Base-by-base conservation (phyloP, 2,329 filamentous ascomycete species). In the Trichophyton schoenleinii region DNA sequence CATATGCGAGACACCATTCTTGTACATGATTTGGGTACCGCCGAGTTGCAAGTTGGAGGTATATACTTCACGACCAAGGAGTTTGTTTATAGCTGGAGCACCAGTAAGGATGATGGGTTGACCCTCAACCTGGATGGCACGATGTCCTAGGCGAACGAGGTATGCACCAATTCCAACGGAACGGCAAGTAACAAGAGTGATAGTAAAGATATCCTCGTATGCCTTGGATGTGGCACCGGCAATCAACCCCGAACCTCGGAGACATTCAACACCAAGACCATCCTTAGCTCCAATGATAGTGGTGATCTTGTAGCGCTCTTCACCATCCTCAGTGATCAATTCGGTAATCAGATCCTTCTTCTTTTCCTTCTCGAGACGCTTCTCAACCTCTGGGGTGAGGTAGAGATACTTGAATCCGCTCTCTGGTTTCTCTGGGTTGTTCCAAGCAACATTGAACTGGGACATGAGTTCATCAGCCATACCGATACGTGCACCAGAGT, bases 11-110 rank as follows among this genome's bases (percentile, higher is more conserved):
- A 99, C 94, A 84, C 94, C 94, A 74, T 99, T 99, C 79, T 89
- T 91, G 85, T 99, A 97, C 94, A 99, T 99, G 83, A 99, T 99
- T 78, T 99, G 94, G n/a, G 94, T 99, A 69, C 94, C 94, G 85
- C 94, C 94, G 66, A 99, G 89, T 81, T 99, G 94, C 72, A 99
- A 79, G 83, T 99, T 99, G 64, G 94, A 97, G 25, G 94, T 96
- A 80, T 99, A 99, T 34, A 99, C 92, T 77, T 99, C 94, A 68
- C 95, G 91, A 70, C 94, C 94, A 64, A 99, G 85, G 70, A 99
- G 82, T 80, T 97, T 99, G 85, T 99, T 99, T 74, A 99, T 87
- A 63, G 94, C 94, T 66, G 90, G 89, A 57, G 94, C 94, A 83
- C 94, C 94, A 70, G 94, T 99, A 65, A 99, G 84, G 71, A 99